Percentiles rank a stretch among this genome's conserved stretches.
These are phyloP conservation scores for Tetrapyrgos nigripes DNA, from an alignment of 1,284 basidiomycete species.

Conservation along the genomic window DNA sequence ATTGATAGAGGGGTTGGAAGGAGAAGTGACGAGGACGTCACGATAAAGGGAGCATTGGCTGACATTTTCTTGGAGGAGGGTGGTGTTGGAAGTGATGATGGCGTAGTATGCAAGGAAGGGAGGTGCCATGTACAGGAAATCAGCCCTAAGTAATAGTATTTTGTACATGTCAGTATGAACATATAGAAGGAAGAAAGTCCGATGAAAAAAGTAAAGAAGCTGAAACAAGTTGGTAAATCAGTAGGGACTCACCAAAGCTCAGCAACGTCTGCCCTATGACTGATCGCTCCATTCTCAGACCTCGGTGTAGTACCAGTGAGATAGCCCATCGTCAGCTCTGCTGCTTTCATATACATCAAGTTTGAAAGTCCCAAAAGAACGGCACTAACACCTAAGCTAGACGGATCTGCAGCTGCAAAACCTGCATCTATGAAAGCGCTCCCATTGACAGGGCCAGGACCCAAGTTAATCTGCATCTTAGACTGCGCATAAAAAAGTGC, in stretches of 20 bases:
- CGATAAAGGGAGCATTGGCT: slow-evolving; percentile 54
- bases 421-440: slow-evolving; percentile 40
- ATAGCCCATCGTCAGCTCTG: slow-evolving; percentile 36
- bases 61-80: slow-evolving; percentile 49
- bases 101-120: slow-evolving; percentile 67
- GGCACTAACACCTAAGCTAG: slow-evolving; percentile 48
- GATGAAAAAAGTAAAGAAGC: too few relatives aligned
- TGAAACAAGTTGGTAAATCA: too few relatives aligned
- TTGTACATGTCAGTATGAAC: too few relatives aligned
- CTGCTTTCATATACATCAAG: slow-evolving; percentile 33
- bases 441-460: too few relatives aligned
- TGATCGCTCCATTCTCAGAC: slow-evolving; percentile 56
- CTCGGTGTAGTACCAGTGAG: slow-evolving; percentile 47
- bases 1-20: slow-evolving; percentile 32
- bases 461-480: slow-evolving; percentile 42
- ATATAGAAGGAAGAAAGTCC: too few relatives aligned
- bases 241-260: slow-evolving; percentile 49
- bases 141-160: slow-evolving; percentile 59
- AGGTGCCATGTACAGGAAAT: slow-evolving; percentile 67
- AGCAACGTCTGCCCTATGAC: slow-evolving; percentile 46
- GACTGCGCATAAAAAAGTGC: slow-evolving; percentile 15
- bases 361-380: slow-evolving; percentile 42
- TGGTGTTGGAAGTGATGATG: slow-evolving; percentile 45
- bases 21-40: slow-evolving; percentile 42
- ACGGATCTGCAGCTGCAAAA: slow-evolving; percentile 48